Evolutionary conservation across 1,139 yeast species (phyloP).

Genomic region (Protomyces inundatus): DNA sequence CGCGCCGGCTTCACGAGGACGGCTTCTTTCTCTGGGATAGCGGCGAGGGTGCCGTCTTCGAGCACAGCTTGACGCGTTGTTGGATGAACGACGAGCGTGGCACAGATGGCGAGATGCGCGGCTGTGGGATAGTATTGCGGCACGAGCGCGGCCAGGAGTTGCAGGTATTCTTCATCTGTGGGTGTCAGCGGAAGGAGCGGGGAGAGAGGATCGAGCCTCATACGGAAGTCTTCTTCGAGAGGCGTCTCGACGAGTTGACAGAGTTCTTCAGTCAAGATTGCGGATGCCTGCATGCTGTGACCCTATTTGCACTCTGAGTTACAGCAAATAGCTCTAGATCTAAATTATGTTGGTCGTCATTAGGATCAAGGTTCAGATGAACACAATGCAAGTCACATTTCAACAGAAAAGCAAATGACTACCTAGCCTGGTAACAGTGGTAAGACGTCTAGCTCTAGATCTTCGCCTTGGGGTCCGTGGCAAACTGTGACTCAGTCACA

Average conservation of each 20-base stretch:
- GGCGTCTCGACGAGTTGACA: conserved; percentile 13
- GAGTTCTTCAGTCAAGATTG: background rate
- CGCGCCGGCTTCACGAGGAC: background rate
- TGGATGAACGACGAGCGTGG: conserved; percentile 16
- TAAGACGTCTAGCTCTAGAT: background rate
- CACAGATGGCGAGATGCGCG: conserved; percentile 6
- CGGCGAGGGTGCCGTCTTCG: background rate
- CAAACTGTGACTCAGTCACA: conserved; percentile 56
- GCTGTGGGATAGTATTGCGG: conserved; percentile 2
- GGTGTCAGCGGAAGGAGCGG: background rate
- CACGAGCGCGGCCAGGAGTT: conserved; percentile 8
- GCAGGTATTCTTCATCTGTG: background rate
- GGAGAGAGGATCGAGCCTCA: background rate
- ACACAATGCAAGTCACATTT: background rate
- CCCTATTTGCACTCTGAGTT: background rate
- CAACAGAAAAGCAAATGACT: background rate
- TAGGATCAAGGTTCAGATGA: background rate
- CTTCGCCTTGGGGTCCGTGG: conserved; percentile 10
- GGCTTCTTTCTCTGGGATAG: background rate
- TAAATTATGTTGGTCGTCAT: background rate
- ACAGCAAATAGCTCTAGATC: background rate
- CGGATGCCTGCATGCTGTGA: background rate
- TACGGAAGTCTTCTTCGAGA: conserved; percentile 13
- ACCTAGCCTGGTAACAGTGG: background rate
- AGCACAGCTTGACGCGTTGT: background rate